These are phyloP conservation scores for Rhipidocladum racemiflorum DNA, from an alignment of 176 grass and related monocot species.

Conservation along the genomic window DNA sequence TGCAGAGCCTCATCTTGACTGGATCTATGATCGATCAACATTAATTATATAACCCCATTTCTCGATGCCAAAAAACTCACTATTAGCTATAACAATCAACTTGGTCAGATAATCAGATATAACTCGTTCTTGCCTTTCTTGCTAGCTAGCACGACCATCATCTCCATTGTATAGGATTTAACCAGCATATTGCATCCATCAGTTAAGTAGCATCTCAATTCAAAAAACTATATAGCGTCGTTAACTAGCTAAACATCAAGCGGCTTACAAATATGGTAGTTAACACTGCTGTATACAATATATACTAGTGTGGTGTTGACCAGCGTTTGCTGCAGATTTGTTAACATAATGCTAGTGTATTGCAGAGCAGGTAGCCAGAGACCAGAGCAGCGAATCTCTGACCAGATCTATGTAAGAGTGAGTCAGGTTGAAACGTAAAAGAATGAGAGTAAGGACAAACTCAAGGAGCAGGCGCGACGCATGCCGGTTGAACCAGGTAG, in stretches of 20 bases:
- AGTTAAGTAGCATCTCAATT: not conserved
- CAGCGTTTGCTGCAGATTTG: not conserved
- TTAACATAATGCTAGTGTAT: not conserved
- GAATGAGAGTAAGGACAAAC: not conserved
- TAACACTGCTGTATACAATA: not conserved
- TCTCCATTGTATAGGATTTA: not conserved
- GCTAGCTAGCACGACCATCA: not conserved
- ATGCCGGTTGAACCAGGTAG: not conserved
- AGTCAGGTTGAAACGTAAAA: not conserved
- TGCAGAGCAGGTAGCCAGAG: not conserved
- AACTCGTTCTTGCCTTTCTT: not conserved
- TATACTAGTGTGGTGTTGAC: not conserved
- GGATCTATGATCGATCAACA: not conserved
- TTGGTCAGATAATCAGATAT: not conserved
- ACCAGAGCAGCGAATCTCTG: not conserved
- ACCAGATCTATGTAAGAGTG: not conserved
- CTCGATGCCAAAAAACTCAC: not conserved
- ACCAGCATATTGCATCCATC: not conserved
- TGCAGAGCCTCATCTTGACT: not conserved
- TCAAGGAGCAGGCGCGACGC: not conserved
- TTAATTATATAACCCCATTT: not conserved
- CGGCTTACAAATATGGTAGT: not conserved
- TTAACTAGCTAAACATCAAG: not conserved
- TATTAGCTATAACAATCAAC: not conserved
- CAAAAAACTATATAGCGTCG: not conserved